Evolutionary conservation across 352 stramenopile species (phyloP).

Genomic region (Bremia lactucae): DNA sequence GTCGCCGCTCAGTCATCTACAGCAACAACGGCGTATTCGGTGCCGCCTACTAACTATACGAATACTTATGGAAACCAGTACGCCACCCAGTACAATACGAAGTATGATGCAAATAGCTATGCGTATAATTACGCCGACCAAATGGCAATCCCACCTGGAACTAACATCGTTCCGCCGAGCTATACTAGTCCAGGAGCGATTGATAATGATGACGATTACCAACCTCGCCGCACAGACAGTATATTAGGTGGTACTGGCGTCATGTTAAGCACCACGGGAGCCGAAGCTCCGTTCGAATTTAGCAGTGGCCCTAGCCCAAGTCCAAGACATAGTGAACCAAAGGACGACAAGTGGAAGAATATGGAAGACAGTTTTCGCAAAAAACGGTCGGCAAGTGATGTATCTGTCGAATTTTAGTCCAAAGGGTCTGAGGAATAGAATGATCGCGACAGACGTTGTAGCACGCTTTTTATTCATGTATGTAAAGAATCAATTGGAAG

Average conservation of each 20-base stretch:
- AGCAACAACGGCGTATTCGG: constrained; percentile 20
- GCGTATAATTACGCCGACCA: too few species aligned
- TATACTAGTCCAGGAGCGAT: constrained; percentile 43
- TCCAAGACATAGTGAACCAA: constrained; percentile 12
- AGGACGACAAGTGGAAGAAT: constrained; percentile 37
- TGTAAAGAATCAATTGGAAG: not conserved
- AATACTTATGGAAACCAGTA: constrained; percentile 8
- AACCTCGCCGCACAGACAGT: constrained; percentile 27
- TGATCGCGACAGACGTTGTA: too few species aligned
- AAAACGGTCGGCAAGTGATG: constrained; percentile 39
- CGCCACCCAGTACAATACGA: constrained; percentile 7
- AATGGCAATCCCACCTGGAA: not conserved
- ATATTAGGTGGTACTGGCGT: constrained; percentile 27
- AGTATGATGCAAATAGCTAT: constrained; percentile 12
- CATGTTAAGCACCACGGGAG: constrained; percentile 11
- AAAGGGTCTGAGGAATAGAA: too few species aligned
- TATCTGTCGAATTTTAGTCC: constrained; percentile 53
- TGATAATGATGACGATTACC: constrained; percentile 20
- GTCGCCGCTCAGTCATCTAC: constrained; percentile 12
- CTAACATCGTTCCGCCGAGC: constrained; percentile 12
- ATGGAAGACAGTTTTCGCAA: constrained; percentile 22
- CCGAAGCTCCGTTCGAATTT: constrained; percentile 22
- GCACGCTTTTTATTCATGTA: too few species aligned
- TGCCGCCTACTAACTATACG: constrained; percentile 14
- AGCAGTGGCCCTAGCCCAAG: constrained; percentile 23